Percentiles rank a stretch among this genome's conserved stretches.
These are phyloP conservation scores for Protomyces macrosporus DNA, from an alignment of 1,139 yeast species.

Conservation along the genomic window DNA sequence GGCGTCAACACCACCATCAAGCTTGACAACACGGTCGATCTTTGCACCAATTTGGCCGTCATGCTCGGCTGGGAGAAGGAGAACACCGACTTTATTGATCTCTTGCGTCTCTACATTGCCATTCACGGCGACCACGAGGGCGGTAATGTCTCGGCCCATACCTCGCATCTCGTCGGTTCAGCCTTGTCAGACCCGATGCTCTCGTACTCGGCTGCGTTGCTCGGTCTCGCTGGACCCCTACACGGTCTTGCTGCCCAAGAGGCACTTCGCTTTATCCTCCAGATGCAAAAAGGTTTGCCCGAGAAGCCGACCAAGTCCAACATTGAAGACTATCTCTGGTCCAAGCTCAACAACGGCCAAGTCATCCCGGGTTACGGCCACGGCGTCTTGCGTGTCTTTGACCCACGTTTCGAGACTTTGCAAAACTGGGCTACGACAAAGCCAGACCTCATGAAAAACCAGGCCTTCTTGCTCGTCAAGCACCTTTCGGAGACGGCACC, in stretches of 20 bases:
- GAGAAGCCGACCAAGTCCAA: conserved; percentile 67
- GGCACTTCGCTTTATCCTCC: conserved; percentile 90
- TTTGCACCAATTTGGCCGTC: conserved; percentile 85
- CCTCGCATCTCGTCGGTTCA: conserved; percentile 92
- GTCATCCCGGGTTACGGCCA: conserved; percentile 99
- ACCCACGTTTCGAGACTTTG: conserved; percentile 97
- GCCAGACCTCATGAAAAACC: conserved; percentile 76
- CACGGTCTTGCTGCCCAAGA: conserved; percentile 96
- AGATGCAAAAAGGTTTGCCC: conserved; percentile 73
- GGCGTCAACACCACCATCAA: conserved; percentile 53
- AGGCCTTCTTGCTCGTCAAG: conserved; percentile 84
- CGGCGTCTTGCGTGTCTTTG: conserved; percentile 95
- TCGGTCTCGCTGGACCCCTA: conserved; percentile 97
- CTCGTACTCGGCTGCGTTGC: conserved; percentile 90
- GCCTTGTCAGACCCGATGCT: conserved; percentile 92
- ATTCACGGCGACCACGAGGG: conserved; percentile 99
- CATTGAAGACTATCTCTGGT: conserved; percentile 91
- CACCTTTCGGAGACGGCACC: conserved; percentile 53
- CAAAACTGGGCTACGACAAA: conserved; percentile 71
- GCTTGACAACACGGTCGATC: conserved; percentile 58
- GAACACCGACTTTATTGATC: conserved; percentile 69
- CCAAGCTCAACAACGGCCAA: conserved; percentile 84
- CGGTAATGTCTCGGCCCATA: conserved; percentile 97
- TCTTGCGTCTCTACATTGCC: conserved; percentile 91
- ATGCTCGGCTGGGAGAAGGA: conserved; percentile 79